phyloP scores from a whole-genome alignment of 441 rosid species.

The Aquilaria agallochum region DNA sequence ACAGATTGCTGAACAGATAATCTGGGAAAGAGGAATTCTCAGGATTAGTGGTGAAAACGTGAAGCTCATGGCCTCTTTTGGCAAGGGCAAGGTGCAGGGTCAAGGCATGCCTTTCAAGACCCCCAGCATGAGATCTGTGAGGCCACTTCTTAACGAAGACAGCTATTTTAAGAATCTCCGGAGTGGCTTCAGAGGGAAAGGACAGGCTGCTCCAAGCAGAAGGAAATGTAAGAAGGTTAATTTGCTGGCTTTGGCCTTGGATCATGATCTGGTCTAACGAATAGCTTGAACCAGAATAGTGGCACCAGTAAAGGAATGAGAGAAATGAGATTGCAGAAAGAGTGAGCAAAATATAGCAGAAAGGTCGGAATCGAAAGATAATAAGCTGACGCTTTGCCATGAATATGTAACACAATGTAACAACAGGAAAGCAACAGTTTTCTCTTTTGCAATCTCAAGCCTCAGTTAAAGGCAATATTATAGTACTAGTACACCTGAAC shows the following conservation, averaged over 20 bases:
- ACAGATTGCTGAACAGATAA: conserved; percentile 38
- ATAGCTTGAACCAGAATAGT: conserved; percentile 38
- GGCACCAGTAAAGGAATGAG: conserved; percentile 49
- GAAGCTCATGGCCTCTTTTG: conserved; percentile 81
- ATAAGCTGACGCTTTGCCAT: conserved; percentile 45
- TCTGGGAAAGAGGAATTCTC: conserved; percentile 46
- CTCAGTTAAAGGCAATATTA: too few relatives aligned
- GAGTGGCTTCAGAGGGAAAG: conserved; percentile 36
- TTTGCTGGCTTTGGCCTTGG: conserved; percentile 28
- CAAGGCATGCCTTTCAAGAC: conserved; percentile 83
- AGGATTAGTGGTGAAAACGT: conserved; percentile 70
- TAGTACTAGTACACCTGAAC: not conserved
- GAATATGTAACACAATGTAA: conserved; percentile 4
- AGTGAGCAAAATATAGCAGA: conserved; percentile 36
- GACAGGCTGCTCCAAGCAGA: conserved; percentile 75
- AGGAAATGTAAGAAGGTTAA: conserved; percentile 53
- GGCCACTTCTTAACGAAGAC: conserved; percentile 93
- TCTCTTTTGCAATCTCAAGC: too few relatives aligned
- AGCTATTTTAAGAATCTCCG: conserved; percentile 56
- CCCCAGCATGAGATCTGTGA: conserved; percentile 74
- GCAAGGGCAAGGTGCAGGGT: conserved; percentile 85
- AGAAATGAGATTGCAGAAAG: conserved; percentile 50
- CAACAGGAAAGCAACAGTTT: too few relatives aligned
- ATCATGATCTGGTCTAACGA: conserved; percentile 19
- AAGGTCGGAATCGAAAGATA: conserved; percentile 42